A percentile compares a stretch with the other conserved stretches of the same genome.
phyloP scores from a whole-genome alignment of 2,329 filamentous ascomycete species.

The Trichothecium sympodiale region DNA sequence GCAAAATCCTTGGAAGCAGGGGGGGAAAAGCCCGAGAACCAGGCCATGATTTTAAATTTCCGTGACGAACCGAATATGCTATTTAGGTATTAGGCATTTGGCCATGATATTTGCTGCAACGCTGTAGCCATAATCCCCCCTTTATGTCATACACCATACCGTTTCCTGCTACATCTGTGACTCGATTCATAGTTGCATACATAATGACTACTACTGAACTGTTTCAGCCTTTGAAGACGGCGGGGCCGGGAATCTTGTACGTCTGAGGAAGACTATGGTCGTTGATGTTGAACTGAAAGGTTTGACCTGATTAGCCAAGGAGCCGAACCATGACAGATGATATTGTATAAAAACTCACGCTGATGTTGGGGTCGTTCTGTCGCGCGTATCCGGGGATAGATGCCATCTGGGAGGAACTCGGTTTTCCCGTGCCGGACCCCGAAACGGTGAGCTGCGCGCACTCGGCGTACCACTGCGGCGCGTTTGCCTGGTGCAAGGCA shows the following conservation, averaged over 20 bases:
- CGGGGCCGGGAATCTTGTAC: constrained; percentile 9
- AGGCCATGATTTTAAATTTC: too few species aligned
- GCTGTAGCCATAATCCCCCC: too few species aligned
- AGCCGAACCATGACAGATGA: neutral
- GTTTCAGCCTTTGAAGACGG: constrained; percentile 7
- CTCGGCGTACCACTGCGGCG: constrained; percentile 43
- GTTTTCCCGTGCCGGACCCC: constrained; percentile 30
- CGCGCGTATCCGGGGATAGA: constrained; percentile 32
- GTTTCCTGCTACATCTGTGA: too few species aligned
- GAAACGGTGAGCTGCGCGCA: constrained; percentile 42
- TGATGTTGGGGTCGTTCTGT: constrained; percentile 36
- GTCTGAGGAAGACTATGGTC: constrained; percentile 8
- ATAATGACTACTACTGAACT: too few species aligned
- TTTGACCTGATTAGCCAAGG: neutral
- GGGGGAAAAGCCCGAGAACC: too few species aligned
- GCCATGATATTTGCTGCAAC: too few species aligned
- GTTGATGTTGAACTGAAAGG: constrained; percentile 8
- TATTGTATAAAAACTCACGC: constrained; percentile 21
- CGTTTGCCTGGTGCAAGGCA: constrained; percentile 41
- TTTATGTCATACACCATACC: too few species aligned
- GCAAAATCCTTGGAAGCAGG: too few species aligned
- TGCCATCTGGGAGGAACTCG: constrained; percentile 25
- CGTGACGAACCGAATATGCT: too few species aligned
- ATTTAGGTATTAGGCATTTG: too few species aligned
- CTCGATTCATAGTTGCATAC: too few species aligned